Evolutionary conservation across 1,284 basidiomycete genomes (phyloP).

Genomic region (Papiliotrema flavescens): DNA sequence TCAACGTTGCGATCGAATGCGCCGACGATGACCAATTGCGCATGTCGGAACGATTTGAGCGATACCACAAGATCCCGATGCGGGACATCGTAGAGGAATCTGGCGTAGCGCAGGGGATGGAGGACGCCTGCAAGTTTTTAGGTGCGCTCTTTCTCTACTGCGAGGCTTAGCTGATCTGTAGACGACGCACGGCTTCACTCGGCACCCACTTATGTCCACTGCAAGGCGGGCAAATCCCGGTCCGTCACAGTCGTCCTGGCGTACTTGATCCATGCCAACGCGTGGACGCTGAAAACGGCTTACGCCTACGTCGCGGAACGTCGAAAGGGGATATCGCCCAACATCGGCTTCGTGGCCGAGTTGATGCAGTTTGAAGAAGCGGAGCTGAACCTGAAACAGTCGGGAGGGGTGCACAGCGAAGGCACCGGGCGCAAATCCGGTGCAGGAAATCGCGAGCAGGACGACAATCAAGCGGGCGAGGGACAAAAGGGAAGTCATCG

Average conservation of each 20-base stretch:
- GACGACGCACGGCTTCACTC: slow-evolving; percentile 87
- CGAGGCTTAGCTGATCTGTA: slow-evolving; percentile 39
- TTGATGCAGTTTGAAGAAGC: slow-evolving; percentile 93
- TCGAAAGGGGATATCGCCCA: slow-evolving; percentile 89
- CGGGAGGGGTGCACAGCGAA: slow-evolving; percentile 58
- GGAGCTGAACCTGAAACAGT: slow-evolving; percentile 75
- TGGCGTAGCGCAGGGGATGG: slow-evolving; percentile 75
- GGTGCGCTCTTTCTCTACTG: slow-evolving; percentile 54
- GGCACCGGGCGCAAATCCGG: background rate
- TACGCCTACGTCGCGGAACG: slow-evolving; percentile 88
- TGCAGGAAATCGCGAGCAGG: slow-evolving; percentile 9
- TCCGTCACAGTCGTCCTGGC: slow-evolving; percentile 97
- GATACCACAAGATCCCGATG: slow-evolving; percentile 84
- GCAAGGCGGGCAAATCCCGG: slow-evolving; percentile 92
- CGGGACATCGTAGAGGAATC: slow-evolving; percentile 92
- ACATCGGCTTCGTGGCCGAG: slow-evolving; percentile 96
- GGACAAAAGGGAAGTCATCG: slow-evolving; percentile 15
- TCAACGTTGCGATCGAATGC: slow-evolving; percentile 90
- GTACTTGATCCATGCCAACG: slow-evolving; percentile 93
- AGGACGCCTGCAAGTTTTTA: slow-evolving; percentile 77
- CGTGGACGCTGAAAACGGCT: slow-evolving; percentile 86
- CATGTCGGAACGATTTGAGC: slow-evolving; percentile 66
- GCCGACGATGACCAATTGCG: slow-evolving; percentile 72
- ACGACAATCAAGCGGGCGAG: background rate
- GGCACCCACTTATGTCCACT: slow-evolving; percentile 89